Conservation (phyloP, 108 stramenopile species). For the Schizochytrium sp. region DNA sequence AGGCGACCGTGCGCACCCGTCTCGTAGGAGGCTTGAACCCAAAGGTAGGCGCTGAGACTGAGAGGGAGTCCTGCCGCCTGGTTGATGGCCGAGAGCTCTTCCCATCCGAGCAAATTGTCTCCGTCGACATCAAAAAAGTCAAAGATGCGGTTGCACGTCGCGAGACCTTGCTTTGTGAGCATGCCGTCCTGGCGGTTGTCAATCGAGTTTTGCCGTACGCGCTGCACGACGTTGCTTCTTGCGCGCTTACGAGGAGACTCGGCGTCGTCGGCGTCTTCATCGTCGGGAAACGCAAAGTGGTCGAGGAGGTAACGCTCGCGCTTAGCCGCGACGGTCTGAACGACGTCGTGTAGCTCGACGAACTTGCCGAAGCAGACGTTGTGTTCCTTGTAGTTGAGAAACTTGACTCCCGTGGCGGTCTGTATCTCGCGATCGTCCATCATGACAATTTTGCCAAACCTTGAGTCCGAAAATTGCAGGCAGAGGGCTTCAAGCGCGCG, state of each 20-base stretch:
- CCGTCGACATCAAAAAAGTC: not conserved
- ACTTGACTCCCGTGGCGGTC: not conserved
- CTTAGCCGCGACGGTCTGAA: not conserved
- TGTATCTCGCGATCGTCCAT: not conserved
- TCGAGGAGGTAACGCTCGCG: not conserved
- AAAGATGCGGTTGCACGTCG: not conserved
- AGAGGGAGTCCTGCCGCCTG: conserved; percentile 4
- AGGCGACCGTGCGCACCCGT: not conserved
- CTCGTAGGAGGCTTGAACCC: not conserved
- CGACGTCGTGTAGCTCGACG: not conserved
- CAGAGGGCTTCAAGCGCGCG: not conserved
- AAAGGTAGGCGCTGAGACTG: not conserved
- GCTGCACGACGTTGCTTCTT: not conserved
- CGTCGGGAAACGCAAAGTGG: not conserved
- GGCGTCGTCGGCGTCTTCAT: not conserved
- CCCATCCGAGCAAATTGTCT: not conserved
- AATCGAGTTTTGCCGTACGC: not conserved
- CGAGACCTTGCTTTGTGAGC: not conserved
- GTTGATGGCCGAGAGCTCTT: conserved; percentile 13
- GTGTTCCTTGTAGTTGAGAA: not conserved
- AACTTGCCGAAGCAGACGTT: not conserved
- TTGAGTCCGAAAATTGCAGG: not conserved
- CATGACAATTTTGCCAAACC: not conserved
- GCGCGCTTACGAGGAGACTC: not conserved
- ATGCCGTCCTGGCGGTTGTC: not conserved